Evolutionary conservation across 177 flowering plant genomes (phyloP).

Genomic region (Vitis hybrid): DNA sequence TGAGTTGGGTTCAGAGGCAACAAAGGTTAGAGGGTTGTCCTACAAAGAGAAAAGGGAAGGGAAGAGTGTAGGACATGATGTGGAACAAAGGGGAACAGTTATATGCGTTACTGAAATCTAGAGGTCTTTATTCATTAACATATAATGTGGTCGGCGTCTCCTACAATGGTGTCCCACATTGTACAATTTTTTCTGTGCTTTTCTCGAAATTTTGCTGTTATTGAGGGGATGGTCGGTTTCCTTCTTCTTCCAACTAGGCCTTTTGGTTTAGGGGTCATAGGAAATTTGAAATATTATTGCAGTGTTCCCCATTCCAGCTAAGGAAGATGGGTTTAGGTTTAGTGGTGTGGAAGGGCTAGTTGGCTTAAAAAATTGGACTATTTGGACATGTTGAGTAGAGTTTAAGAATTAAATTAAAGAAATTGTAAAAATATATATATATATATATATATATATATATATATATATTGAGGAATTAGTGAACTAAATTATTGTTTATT

Average conservation of each 20-base stretch:
- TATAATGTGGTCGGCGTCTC: constrained; percentile 22
- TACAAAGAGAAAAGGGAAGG: too few relatives aligned
- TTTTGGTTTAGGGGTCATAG: too few relatives aligned
- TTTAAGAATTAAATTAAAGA: too few relatives aligned
- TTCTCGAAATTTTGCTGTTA: constrained; percentile 28
- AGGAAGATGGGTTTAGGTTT: too few relatives aligned
- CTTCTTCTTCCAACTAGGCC: neutral
- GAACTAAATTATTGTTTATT: too few relatives aligned
- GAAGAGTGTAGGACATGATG: constrained; percentile 9
- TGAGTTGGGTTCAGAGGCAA: neutral
- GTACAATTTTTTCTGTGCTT: constrained; percentile 11
- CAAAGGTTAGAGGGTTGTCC: too few relatives aligned
- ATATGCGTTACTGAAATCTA: constrained; percentile 43
- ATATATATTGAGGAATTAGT: too few relatives aligned
- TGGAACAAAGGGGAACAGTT: constrained; percentile 12
- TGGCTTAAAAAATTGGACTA: neutral
- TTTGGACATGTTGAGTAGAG: too few relatives aligned
- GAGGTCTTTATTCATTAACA: constrained; percentile 20
- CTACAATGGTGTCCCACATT: constrained; percentile 1
- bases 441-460: too few relatives aligned
- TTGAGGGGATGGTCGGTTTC: constrained; percentile 43
- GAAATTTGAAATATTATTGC: too few relatives aligned
- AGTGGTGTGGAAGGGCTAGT: neutral
- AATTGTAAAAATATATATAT: too few relatives aligned
- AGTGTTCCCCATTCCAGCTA: too few relatives aligned